Percentiles rank a stretch among this genome's conserved stretches.
These are phyloP conservation scores for Rhinocladiella similis DNA, from an alignment of 2,329 filamentous ascomycete species.

Conservation along the genomic window DNA sequence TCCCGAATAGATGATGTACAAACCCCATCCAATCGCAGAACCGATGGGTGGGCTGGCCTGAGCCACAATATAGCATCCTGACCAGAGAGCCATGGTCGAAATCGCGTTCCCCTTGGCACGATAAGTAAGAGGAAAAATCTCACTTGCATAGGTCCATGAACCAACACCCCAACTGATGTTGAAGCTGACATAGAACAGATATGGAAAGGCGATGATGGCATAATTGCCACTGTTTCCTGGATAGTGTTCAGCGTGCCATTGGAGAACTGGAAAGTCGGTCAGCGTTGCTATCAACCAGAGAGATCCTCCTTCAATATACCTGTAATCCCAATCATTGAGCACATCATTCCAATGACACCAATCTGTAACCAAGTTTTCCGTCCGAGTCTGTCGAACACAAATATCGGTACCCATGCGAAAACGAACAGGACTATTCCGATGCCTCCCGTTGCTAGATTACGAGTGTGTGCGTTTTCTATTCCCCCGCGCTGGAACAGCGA, in stretches of 20 bases:
- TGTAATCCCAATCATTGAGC: slow-evolving; percentile 12
- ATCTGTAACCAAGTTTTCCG: slow-evolving; percentile 26
- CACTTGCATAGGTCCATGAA: slow-evolving; percentile 25
- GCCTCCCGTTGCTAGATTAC: slow-evolving; percentile 53
- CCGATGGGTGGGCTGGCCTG: slow-evolving; percentile 50
- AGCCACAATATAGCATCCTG: slow-evolving; percentile 48
- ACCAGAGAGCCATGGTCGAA: slow-evolving; percentile 49
- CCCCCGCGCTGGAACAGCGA: slow-evolving; percentile 48
- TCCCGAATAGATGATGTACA: slow-evolving; percentile 27
- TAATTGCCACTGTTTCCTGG: slow-evolving; percentile 44
- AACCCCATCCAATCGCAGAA: slow-evolving; percentile 45
- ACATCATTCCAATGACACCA: slow-evolving; percentile 13
- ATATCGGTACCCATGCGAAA: slow-evolving; percentile 49
- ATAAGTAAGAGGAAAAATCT: slow-evolving; percentile 48
- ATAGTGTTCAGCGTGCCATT: slow-evolving; percentile 31
- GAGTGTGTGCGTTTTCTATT: slow-evolving; percentile 42
- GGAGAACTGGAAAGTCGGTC: slow-evolving; percentile 35
- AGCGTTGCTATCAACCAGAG: background rate
- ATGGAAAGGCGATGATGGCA: slow-evolving; percentile 50
- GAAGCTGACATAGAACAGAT: slow-evolving; percentile 44
- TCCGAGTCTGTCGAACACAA: slow-evolving; percentile 46
- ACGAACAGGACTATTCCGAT: slow-evolving; percentile 51
- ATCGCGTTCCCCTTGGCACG: slow-evolving; percentile 44
- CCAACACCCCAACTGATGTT: slow-evolving; percentile 51
- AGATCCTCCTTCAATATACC: background rate